Conservation (phyloP, 495 filamentous ascomycete genomes). For the Thermochaetoides thermophila region DNA sequence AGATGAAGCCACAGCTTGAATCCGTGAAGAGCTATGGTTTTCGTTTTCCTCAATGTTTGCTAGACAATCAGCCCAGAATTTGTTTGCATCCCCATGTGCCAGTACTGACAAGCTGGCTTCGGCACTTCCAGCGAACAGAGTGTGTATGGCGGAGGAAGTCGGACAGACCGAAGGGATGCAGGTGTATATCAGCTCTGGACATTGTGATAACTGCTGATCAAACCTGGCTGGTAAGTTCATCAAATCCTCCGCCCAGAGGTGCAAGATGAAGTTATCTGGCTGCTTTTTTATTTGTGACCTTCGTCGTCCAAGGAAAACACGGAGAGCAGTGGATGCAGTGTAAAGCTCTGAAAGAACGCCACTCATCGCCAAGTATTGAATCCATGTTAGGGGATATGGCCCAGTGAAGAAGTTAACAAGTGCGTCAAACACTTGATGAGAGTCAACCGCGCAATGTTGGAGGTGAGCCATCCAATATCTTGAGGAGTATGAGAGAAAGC, state of each 20-base stretch:
- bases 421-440: background rate
- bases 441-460: background rate
- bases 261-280: background rate
- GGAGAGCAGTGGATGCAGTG: background rate
- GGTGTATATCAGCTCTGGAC: conserved; percentile 1
- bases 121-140: conserved; percentile 1
- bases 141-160: conserved; percentile 2
- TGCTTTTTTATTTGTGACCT: background rate
- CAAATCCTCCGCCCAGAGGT: conserved; percentile 2
- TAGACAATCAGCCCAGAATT: conserved; percentile 3
- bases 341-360: conserved; percentile 1
- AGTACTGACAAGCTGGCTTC: conserved; percentile 1
- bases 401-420: conserved; percentile 3
- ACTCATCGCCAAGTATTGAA: conserved; percentile 8
- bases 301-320: background rate
- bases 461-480: conserved; percentile 3
- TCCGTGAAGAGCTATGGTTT: background rate
- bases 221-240: conserved; percentile 3
- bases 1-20: background rate
- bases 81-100: background rate
- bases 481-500: conserved; percentile 4
- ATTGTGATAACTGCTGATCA: conserved; percentile 1
- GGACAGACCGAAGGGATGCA: conserved; percentile 5
- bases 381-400: conserved; percentile 4
- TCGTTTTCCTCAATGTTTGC: background rate